Percentiles rank a stretch among this genome's conserved stretches.
Conservation (phyloP, 495 filamentous ascomycete genomes). For the Aspergillus taichungensis region DNA sequence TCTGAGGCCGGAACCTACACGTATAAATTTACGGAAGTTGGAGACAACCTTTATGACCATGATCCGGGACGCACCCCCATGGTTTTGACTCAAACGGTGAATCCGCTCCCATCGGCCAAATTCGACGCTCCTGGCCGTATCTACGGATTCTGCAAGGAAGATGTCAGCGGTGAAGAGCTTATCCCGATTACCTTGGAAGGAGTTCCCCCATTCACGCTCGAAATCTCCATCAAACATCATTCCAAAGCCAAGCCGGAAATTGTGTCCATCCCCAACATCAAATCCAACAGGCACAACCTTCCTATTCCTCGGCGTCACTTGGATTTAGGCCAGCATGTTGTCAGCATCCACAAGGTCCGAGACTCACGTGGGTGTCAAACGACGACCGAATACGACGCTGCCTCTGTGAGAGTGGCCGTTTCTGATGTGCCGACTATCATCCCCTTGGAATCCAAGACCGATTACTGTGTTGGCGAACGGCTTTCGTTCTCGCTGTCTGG, state of each 20-base stretch:
- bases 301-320: constrained; percentile 75
- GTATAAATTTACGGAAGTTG: constrained; percentile 73
- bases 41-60: constrained; percentile 76
- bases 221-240: constrained; percentile 87
- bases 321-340: constrained; percentile 72
- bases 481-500: constrained; percentile 86
- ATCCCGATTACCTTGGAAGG: constrained; percentile 80
- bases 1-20: constrained; percentile 69
- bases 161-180: constrained; percentile 67
- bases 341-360: constrained; percentile 80
- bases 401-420: constrained; percentile 76
- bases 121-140: constrained; percentile 87
- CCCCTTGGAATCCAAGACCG: constrained; percentile 68
- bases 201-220: constrained; percentile 78
- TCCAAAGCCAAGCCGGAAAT: constrained; percentile 69
- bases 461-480: constrained; percentile 94
- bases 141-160: constrained; percentile 87
- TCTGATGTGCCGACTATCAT: constrained; percentile 88
- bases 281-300: constrained; percentile 62
- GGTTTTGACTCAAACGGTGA: constrained; percentile 71
- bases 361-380: constrained; percentile 78
- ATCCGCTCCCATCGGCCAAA: constrained; percentile 65
- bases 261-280: constrained; percentile 68
- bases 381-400: constrained; percentile 53
- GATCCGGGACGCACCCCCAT: constrained; percentile 52